phyloP scores from a whole-genome alignment of 1,139 yeast species.

The Yamadazyma aaseri region DNA sequence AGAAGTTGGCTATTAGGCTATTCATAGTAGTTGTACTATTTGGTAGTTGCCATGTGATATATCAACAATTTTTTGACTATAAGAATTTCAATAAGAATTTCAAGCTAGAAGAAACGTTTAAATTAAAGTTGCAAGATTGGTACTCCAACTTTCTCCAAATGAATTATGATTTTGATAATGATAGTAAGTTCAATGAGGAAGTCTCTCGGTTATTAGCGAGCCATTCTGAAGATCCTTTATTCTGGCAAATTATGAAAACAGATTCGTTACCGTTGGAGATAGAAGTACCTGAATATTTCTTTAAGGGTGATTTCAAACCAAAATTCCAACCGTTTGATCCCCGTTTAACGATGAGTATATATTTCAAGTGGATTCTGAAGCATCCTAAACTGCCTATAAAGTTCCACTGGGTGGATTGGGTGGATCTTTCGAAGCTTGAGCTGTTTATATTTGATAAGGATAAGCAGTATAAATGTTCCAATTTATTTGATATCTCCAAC shows the following conservation, averaged over 20 bases:
- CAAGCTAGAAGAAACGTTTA: slow-evolving; percentile 12
- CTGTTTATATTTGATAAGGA: slow-evolving; percentile 22
- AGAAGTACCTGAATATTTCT: slow-evolving; percentile 20
- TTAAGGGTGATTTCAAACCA: slow-evolving; percentile 16
- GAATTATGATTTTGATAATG: slow-evolving; percentile 20
- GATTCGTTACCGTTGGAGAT: slow-evolving; percentile 14
- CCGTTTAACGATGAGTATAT: slow-evolving; percentile 44
- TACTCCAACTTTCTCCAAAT: slow-evolving; percentile 20
- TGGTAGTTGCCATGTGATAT: slow-evolving; percentile 1
- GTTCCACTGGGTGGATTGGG: slow-evolving; percentile 48
- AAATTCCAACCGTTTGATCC: slow-evolving; percentile 47
- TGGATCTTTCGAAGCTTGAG: slow-evolving; percentile 30
- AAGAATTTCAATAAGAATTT: slow-evolving; percentile 1
- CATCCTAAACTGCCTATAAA: slow-evolving; percentile 17
- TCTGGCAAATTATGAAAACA: slow-evolving; percentile 25
- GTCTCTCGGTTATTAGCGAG: slow-evolving; percentile 17
- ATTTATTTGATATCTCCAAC: slow-evolving; percentile 23
- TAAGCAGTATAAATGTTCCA: slow-evolving; percentile 16
- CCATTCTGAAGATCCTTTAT: slow-evolving; percentile 20
- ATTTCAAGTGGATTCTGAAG: slow-evolving; percentile 26
- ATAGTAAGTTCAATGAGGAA: slow-evolving; percentile 16
- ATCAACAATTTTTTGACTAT: slow-evolving; percentile 1
- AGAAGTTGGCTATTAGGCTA: slow-evolving; percentile 6
- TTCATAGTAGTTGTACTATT: slow-evolving; percentile 6
- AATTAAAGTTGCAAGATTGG: slow-evolving; percentile 19